Conservation (phyloP, 352 stramenopile genomes). For the Phytophthora brassicae region DNA sequence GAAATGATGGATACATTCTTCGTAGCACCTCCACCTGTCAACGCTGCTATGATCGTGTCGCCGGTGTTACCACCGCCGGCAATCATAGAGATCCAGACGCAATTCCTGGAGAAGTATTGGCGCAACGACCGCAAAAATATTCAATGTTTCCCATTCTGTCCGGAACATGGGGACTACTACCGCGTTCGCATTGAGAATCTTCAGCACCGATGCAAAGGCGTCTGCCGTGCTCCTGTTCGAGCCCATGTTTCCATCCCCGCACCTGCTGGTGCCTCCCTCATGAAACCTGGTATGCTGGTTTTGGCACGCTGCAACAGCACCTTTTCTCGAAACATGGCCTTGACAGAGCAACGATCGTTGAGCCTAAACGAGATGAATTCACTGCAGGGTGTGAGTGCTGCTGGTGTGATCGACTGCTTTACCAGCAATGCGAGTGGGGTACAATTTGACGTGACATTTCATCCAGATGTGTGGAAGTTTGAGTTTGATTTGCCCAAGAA, state of each 20-base stretch:
- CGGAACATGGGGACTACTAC: slow-evolving; percentile 90
- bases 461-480: slow-evolving; percentile 90
- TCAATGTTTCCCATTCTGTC: slow-evolving; percentile 90
- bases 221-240: slow-evolving; percentile 81
- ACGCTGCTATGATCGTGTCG: slow-evolving; percentile 16
- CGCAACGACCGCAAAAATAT: slow-evolving; percentile 93
- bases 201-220: slow-evolving; percentile 81
- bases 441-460: slow-evolving; percentile 83
- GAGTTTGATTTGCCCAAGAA: slow-evolving; percentile 89
- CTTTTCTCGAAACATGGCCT: slow-evolving; percentile 65
- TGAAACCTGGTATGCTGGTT: slow-evolving; percentile 51
- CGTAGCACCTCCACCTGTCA: slow-evolving; percentile 14
- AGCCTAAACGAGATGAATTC: slow-evolving; percentile 65
- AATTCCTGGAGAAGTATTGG: slow-evolving; percentile 90
- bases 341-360: slow-evolving; percentile 54
- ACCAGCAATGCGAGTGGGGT: slow-evolving; percentile 36
- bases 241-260: slow-evolving; percentile 64
- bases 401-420: slow-evolving; percentile 67
- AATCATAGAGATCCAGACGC: slow-evolving; percentile 75
- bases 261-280: slow-evolving; percentile 15
- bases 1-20: slow-evolving; percentile 64
- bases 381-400: slow-evolving; percentile 66
- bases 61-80: slow-evolving; percentile 33
- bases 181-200: slow-evolving; percentile 86
- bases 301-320: slow-evolving; percentile 84